Percentiles rank a stretch among this genome's conserved stretches.
Evolutionary conservation across 257 asterid species (phyloP).

Genomic region (Capsicum baccatum): DNA sequence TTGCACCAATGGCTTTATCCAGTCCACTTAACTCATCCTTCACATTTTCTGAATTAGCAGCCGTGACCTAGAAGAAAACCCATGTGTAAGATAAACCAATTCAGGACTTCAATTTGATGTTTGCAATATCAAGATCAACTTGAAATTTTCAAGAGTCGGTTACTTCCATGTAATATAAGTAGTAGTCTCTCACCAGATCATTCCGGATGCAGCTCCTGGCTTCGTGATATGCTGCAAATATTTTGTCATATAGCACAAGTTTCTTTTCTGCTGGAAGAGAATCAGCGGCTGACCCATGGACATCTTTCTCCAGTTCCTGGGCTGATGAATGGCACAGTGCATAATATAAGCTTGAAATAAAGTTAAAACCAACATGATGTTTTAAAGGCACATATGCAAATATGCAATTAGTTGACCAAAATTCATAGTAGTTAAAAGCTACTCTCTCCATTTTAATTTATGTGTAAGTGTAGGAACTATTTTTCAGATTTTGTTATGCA

Average conservation of each 20-base stretch:
- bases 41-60: conserved; percentile 87
- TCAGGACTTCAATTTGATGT: neutral
- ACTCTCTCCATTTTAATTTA: neutral
- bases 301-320: conserved; percentile 93
- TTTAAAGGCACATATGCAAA: neutral
- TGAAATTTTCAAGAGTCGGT: conserved; percentile 7
- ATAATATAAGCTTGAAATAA: conserved; percentile 38
- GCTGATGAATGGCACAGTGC: conserved; percentile 59
- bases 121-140: neutral
- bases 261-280: conserved; percentile 80
- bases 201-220: conserved; percentile 85
- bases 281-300: conserved; percentile 78
- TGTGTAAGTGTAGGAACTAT: neutral
- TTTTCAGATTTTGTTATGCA: neutral
- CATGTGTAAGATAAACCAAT: conserved; percentile 11
- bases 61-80: conserved; percentile 60
- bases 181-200: conserved; percentile 70
- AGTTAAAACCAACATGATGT: conserved; percentile 1
- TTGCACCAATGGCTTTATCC: conserved; percentile 93
- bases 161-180: neutral
- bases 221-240: conserved; percentile 88
- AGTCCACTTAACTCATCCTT: conserved; percentile 97
- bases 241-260: conserved; percentile 77
- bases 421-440: neutral
- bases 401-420: conserved; percentile 19